Percentiles rank a stretch among this genome's conserved stretches.
phyloP scores from a whole-genome alignment of 1,284 basidiomycete species.

The Serendipita sp. region DNA sequence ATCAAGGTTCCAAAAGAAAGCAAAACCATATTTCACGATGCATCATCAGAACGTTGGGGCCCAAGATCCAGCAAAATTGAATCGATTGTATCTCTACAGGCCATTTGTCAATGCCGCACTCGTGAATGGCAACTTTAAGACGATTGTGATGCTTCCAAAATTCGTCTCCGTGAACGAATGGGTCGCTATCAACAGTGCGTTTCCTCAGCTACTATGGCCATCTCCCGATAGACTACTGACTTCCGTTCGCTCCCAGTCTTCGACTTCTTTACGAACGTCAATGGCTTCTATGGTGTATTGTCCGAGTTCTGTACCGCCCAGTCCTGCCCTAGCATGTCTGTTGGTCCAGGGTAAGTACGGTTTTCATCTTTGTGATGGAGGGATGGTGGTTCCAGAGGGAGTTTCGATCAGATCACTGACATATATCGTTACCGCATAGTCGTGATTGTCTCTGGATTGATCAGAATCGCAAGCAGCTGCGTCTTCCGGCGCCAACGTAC shows the following conservation, averaged over 20 bases:
- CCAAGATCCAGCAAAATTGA: slow-evolving; percentile 10
- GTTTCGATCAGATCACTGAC: not conserved
- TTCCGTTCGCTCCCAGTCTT: slow-evolving; percentile 21
- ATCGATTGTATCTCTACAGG: slow-evolving; percentile 32
- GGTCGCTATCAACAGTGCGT: slow-evolving; percentile 41
- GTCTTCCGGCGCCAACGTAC: slow-evolving; percentile 43
- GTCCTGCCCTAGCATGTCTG: slow-evolving; percentile 42
- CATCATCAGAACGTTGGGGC: not conserved
- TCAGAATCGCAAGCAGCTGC: slow-evolving; percentile 36
- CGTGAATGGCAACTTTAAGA: slow-evolving; percentile 48
- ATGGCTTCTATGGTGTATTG: slow-evolving; percentile 45
- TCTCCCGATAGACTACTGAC: slow-evolving; percentile 2
- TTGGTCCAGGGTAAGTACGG: slow-evolving; percentile 31
- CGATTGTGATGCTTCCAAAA: slow-evolving; percentile 43
- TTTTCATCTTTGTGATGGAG: not conserved
- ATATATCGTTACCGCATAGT: slow-evolving; percentile 16
- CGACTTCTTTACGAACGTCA: slow-evolving; percentile 43
- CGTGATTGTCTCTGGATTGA: slow-evolving; percentile 50
- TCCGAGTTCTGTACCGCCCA: slow-evolving; percentile 42
- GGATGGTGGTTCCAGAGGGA: not conserved
- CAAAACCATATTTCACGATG: not conserved
- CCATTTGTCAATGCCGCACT: slow-evolving; percentile 44
- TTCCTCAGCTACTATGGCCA: not conserved
- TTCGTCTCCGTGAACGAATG: slow-evolving; percentile 44
- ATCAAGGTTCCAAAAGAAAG: too few species aligned